Conservation (phyloP, 208 protist species). For the Perkinsela sp. region DNA sequence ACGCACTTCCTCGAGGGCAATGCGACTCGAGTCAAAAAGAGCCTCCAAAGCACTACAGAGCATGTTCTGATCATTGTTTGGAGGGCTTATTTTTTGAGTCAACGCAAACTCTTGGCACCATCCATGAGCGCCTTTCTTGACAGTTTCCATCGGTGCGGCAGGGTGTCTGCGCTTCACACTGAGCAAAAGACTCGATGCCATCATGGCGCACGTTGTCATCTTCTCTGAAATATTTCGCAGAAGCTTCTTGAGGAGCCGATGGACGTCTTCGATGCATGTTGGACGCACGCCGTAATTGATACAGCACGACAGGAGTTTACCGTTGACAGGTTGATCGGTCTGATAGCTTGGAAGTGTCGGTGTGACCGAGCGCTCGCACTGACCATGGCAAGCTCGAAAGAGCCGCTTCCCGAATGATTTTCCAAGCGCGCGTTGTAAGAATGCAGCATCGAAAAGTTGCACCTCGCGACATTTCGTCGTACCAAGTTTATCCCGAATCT, state of each 20-base stretch:
- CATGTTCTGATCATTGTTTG: background rate
- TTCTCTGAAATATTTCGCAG: background rate
- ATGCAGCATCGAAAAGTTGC: background rate
- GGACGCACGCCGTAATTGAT: constrained; percentile 50
- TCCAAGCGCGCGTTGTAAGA: background rate
- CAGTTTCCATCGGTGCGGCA: background rate
- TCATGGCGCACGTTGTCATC: background rate
- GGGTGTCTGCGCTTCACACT: background rate
- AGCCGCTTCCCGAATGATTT: background rate
- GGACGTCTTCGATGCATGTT: constrained; percentile 43
- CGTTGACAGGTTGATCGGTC: background rate
- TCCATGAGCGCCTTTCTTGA: background rate
- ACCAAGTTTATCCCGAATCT: background rate
- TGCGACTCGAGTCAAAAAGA: background rate
- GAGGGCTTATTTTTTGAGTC: background rate
- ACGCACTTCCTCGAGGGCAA: background rate
- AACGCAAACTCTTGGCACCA: background rate
- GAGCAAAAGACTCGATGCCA: background rate
- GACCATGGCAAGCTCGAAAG: background rate
- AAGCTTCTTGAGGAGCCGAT: background rate
- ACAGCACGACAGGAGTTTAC: constrained; percentile 5
- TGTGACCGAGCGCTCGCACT: background rate
- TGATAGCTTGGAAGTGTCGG: background rate
- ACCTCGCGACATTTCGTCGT: background rate
- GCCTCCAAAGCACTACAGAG: background rate